phyloP scores from a whole-genome alignment of 768 basidiomycete species.

The Termitomyces sp. region DNA sequence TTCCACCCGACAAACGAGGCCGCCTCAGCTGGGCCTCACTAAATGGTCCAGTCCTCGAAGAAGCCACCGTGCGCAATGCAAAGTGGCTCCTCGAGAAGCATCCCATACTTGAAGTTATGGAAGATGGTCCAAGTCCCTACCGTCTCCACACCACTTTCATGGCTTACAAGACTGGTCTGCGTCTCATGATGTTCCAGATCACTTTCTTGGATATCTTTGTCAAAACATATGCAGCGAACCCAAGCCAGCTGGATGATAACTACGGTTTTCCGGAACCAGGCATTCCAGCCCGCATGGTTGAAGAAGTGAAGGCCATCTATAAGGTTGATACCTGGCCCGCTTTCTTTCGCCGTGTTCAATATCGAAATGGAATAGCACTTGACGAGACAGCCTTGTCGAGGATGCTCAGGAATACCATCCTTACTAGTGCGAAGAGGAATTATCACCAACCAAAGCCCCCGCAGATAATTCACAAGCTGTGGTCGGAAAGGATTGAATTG shows the following conservation, averaged over 20 bases:
- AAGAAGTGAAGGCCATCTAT: constrained; percentile 42
- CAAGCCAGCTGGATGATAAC: constrained; percentile 32
- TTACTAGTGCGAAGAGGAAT: constrained; percentile 25
- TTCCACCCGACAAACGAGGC: constrained; percentile 21
- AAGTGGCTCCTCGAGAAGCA: constrained; percentile 39
- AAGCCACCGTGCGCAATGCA: constrained; percentile 38
- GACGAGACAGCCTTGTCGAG: constrained; percentile 31
- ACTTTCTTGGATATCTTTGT: constrained; percentile 40
- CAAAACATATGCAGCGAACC: constrained; percentile 26
- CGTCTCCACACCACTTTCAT: constrained; percentile 37
- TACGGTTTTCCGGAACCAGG: constrained; percentile 40
- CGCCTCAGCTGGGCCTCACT: constrained; percentile 32
- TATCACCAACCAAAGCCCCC: constrained; percentile 21
- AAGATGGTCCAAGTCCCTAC: constrained; percentile 30
- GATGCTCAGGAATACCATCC: constrained; percentile 33
- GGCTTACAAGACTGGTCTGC: constrained; percentile 34
- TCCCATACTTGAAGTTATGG: constrained; percentile 36
- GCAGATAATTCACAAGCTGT: not conserved
- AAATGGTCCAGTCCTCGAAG: constrained; percentile 36
- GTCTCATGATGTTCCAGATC: constrained; percentile 44
- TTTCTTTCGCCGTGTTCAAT: constrained; percentile 35
- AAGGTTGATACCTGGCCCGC: constrained; percentile 35
- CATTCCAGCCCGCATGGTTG: constrained; percentile 37
- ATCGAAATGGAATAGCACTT: constrained; percentile 23
- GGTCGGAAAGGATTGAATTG: constrained; percentile 1